Evolutionary conservation across 2,329 filamentous ascomycete species (phyloP).

Genomic region (Aureobasidium sp.): DNA sequence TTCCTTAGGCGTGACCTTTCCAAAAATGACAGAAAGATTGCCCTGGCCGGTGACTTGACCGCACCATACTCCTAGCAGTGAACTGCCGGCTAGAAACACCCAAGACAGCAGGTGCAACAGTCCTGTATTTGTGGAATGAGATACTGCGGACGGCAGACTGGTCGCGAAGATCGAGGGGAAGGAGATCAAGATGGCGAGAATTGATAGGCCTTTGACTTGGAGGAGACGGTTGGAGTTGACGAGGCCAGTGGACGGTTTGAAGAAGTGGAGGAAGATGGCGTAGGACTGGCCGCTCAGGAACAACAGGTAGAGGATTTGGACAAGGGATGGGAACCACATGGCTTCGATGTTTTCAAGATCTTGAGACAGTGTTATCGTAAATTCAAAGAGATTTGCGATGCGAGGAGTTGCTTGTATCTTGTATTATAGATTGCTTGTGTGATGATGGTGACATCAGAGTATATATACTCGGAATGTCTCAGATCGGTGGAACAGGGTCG

Average conservation of each 20-base stretch:
- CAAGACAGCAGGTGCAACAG: background rate
- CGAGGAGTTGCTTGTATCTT: background rate
- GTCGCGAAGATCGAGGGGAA: constrained; percentile 9
- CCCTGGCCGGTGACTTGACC: background rate
- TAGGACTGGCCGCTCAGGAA: constrained; percentile 12
- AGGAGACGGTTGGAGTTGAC: background rate
- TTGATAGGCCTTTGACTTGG: constrained; percentile 1
- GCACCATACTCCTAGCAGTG: background rate
- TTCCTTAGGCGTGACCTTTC: background rate
- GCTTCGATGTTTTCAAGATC: background rate
- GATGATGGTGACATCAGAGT: constrained; percentile 5
- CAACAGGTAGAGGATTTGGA: constrained; percentile 12
- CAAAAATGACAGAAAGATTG: constrained; percentile 8
- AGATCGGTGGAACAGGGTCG: background rate
- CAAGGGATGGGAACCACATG: constrained; percentile 7
- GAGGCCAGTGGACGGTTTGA: background rate
- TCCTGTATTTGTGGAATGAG: background rate
- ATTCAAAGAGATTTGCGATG: background rate
- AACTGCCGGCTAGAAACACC: background rate
- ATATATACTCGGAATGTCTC: background rate
- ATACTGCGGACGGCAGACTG: background rate
- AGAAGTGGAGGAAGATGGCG: constrained; percentile 12
- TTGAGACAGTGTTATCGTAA: background rate
- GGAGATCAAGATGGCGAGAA: background rate
- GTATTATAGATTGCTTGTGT: background rate